phyloP scores from a whole-genome alignment of 306 rosid genomes.

The Astragalus membranaceus region DNA sequence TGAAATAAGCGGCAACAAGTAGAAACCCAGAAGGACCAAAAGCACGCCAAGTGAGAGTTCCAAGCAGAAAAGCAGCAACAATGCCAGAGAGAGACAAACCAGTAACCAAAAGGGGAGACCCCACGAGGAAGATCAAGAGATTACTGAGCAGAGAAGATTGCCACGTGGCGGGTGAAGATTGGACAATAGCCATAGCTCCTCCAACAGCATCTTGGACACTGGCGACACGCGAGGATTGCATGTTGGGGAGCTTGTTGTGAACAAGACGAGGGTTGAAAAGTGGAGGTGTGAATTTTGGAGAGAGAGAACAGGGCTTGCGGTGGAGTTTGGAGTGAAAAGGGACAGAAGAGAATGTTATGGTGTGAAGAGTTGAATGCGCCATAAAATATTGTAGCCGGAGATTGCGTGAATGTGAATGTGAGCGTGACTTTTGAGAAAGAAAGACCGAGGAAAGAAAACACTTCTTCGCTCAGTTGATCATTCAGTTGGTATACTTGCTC shows the following conservation, averaged over 20 bases:
- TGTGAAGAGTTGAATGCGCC: conserved; percentile 25
- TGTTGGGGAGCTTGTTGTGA: conserved; percentile 12
- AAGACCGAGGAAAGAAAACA: background rate
- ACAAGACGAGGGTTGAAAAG: conserved; percentile 11
- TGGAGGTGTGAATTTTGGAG: conserved; percentile 14
- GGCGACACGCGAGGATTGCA: conserved; percentile 29
- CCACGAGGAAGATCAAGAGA: conserved; percentile 53
- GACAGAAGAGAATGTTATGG: conserved; percentile 17
- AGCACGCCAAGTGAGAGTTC: conserved; percentile 98
- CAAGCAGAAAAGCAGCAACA: conserved; percentile 80
- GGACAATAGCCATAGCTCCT: conserved; percentile 50
- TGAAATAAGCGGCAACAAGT: conserved; percentile 80
- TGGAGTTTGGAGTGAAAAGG: conserved; percentile 7
- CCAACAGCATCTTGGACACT: conserved; percentile 39
- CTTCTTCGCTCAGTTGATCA: background rate
- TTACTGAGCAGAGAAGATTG: conserved; percentile 62
- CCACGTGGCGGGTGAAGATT: conserved; percentile 85
- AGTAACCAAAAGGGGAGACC: conserved; percentile 66
- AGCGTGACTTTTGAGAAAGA: background rate
- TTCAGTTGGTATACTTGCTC: background rate
- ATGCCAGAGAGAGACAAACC: conserved; percentile 83
- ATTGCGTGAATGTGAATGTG: conserved; percentile 14
- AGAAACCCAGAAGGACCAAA: conserved; percentile 84
- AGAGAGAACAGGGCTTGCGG: conserved; percentile 11
- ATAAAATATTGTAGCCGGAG: background rate